Conservation (phyloP, 1,139 yeast genomes). For the Nakaseomyces bracarensis region DNA sequence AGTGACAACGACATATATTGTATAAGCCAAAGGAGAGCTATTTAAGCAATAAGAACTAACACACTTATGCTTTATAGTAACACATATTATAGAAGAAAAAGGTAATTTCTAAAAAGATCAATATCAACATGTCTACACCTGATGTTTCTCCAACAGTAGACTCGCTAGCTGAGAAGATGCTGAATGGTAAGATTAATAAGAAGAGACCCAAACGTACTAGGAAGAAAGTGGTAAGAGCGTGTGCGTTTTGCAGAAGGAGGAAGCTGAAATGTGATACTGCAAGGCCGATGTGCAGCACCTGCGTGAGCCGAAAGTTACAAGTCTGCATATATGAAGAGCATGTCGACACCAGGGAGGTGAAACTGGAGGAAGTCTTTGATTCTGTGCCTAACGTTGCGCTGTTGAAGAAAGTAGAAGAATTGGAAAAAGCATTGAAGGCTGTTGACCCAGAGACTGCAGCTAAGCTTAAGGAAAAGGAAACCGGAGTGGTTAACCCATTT, state of each 20-base stretch:
- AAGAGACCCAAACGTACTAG: slow-evolving; percentile 12
- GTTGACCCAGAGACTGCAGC: slow-evolving; percentile 2
- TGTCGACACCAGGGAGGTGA: neutral
- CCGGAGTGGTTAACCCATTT: slow-evolving; percentile 15
- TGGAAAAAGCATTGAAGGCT: slow-evolving; percentile 5
- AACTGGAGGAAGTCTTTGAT: slow-evolving; percentile 3
- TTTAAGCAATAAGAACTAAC: too few relatives aligned
- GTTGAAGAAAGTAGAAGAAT: slow-evolving; percentile 5
- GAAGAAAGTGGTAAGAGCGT: slow-evolving; percentile 27
- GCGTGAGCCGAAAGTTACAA: slow-evolving; percentile 19
- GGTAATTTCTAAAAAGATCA: neutral
- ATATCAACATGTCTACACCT: neutral
- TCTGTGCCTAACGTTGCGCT: slow-evolving; percentile 2
- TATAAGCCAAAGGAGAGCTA: too few relatives aligned
- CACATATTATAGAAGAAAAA: too few relatives aligned
- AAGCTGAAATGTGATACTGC: slow-evolving; percentile 30
- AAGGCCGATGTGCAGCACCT: slow-evolving; percentile 25
- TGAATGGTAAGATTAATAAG: slow-evolving; percentile 2
- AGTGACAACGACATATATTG: too few relatives aligned
- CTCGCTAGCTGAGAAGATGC: neutral
- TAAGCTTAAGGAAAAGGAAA: neutral
- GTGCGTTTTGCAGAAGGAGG: slow-evolving; percentile 28
- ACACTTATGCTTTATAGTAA: too few relatives aligned
- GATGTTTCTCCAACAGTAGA: neutral
- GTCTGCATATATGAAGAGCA: slow-evolving; percentile 23